Conservation (phyloP, 352 stramenopile genomes). For the Pythium phragmitis region DNA sequence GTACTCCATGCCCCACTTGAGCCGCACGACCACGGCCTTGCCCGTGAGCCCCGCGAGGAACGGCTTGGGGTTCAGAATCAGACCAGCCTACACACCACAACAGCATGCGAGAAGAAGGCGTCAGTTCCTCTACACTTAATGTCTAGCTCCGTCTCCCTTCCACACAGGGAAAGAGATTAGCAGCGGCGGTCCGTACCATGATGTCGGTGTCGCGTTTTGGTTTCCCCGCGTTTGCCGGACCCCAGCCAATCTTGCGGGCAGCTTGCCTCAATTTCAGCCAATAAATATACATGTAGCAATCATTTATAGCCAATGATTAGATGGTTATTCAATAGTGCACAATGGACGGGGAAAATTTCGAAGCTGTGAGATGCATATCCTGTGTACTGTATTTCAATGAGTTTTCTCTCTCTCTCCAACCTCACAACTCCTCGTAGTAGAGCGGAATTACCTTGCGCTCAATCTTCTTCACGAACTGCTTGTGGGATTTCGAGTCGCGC, state of each 20-base stretch:
- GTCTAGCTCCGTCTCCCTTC: neutral
- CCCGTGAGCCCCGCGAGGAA: slow-evolving; percentile 94
- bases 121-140: slow-evolving; percentile 5
- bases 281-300: neutral
- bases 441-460: slow-evolving; percentile 56
- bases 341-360: neutral
- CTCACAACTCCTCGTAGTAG: slow-evolving; percentile 28
- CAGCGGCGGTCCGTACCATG: slow-evolving; percentile 1
- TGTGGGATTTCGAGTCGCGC: slow-evolving; percentile 54
- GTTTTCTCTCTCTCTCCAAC: slow-evolving; percentile 11
- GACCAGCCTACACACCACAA: slow-evolving; percentile 73
- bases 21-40: slow-evolving; percentile 95
- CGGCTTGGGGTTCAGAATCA: slow-evolving; percentile 95
- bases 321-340: neutral
- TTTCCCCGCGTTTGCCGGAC: slow-evolving; percentile 1
- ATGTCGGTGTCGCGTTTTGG: slow-evolving; percentile 1
- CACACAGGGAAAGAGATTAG: neutral
- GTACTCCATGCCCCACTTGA: slow-evolving; percentile 99
- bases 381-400: neutral
- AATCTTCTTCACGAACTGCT: slow-evolving; percentile 67
- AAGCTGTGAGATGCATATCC: neutral
- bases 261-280: slow-evolving; percentile 20
- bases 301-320: slow-evolving; percentile 28
- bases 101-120: slow-evolving; percentile 12
- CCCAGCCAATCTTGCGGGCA: slow-evolving; percentile 20